Evolutionary conservation across 140 eudicot species (phyloP).

Genomic region (Oenanthe javanica): DNA sequence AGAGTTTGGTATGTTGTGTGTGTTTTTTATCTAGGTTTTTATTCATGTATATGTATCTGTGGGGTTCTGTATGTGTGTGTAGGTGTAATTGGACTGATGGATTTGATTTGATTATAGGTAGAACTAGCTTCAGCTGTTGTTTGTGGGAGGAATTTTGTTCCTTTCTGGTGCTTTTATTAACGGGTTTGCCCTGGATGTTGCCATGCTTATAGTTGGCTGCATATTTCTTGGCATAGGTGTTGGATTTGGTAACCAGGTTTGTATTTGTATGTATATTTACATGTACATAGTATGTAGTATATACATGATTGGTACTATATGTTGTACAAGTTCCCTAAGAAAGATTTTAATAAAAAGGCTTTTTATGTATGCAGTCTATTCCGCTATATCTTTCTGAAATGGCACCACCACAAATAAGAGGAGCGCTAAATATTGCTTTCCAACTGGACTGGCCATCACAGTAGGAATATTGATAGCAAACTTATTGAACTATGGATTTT

Average conservation of each 20-base stretch:
- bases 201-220: conserved; percentile 13
- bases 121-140: no score
- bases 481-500: conserved; percentile 25
- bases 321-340: neutral
- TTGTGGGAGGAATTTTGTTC: conserved; percentile 4
- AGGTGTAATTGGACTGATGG: no score
- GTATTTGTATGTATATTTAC: neutral
- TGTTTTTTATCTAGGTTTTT: no score
- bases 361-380: neutral
- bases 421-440: conserved; percentile 39
- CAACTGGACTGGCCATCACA: conserved; percentile 30
- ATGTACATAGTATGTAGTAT: neutral
- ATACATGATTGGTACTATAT: neutral
- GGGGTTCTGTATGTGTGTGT: no score
- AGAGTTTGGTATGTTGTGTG: no score
- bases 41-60: no score
- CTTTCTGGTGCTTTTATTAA: conserved; percentile 6
- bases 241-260: conserved; percentile 16
- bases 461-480: conserved; percentile 36
- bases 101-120: no score
- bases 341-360: neutral
- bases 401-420: conserved; percentile 42
- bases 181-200: conserved; percentile 5
- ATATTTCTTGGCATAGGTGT: conserved; percentile 8
- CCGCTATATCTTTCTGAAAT: conserved; percentile 38